Evolutionary conservation across 805 yeast species (phyloP).

Genomic region (Komagataella pseudopastoris): DNA sequence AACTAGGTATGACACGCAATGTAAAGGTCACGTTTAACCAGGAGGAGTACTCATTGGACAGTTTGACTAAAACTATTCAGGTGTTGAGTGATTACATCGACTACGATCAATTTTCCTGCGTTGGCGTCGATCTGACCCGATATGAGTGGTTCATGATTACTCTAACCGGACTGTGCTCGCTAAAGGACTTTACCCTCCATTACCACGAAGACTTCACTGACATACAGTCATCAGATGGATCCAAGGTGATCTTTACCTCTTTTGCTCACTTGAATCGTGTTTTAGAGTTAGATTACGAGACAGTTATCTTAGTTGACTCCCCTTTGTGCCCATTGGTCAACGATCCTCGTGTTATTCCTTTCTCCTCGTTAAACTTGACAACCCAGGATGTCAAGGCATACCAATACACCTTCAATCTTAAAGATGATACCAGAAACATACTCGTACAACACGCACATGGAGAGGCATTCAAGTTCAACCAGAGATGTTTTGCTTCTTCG

Average conservation of each 20-base stretch:
- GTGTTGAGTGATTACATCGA: not conserved
- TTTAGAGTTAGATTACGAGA: slow-evolving; percentile 13
- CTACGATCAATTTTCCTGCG: not conserved
- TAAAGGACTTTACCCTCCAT: not conserved
- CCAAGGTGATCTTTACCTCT: not conserved
- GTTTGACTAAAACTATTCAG: slow-evolving; percentile 3
- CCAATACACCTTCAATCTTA: not conserved
- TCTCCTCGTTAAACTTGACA: not conserved
- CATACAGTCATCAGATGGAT: not conserved
- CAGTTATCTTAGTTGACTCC: slow-evolving; percentile 19
- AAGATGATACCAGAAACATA: not conserved
- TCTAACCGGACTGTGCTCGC: not conserved
- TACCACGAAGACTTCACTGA: not conserved
- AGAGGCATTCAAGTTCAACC: slow-evolving; percentile 14
- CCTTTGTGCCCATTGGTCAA: slow-evolving; percentile 9
- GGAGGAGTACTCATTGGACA: slow-evolving; percentile 11
- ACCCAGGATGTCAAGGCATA: not conserved
- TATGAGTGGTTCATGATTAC: not conserved
- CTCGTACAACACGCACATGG: slow-evolving; percentile 1
- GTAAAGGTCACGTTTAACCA: slow-evolving; percentile 14
- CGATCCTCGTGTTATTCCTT: not conserved
- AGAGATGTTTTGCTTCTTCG: slow-evolving; percentile 20
- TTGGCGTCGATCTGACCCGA: not conserved
- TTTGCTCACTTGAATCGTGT: slow-evolving; percentile 1
- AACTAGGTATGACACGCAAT: slow-evolving; percentile 18